A percentile compares a stretch with the other conserved stretches of the same genome.
phyloP scores from a whole-genome alignment of 345 rosid species.

The Nephelium lappaceum region DNA sequence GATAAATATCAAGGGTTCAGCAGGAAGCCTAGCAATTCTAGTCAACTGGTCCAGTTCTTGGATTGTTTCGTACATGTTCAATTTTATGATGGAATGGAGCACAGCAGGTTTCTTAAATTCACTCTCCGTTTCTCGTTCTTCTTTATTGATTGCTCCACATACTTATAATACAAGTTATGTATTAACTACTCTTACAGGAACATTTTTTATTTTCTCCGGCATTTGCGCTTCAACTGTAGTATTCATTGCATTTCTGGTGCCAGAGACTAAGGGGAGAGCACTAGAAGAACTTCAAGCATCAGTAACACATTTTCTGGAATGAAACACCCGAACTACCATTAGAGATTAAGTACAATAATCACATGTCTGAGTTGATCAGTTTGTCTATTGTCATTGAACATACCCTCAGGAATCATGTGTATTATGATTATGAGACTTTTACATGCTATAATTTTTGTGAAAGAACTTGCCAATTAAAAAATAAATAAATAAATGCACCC shows the following conservation, averaged over 20 bases:
- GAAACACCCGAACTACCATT: background rate
- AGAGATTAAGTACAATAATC: background rate
- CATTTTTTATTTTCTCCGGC: conserved; percentile 49
- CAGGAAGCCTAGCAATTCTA: conserved; percentile 56
- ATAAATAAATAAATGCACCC: too few relatives aligned
- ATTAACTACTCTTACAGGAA: conserved; percentile 33
- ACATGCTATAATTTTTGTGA: too few relatives aligned
- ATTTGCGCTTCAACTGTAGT: conserved; percentile 18
- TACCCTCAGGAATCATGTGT: too few relatives aligned
- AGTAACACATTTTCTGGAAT: conserved; percentile 11
- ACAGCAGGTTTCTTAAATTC: conserved; percentile 34
- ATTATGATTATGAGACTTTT: too few relatives aligned
- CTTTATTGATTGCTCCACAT: background rate
- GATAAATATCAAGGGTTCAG: conserved; percentile 50
- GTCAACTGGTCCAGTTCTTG: conserved; percentile 47
- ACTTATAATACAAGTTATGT: background rate
- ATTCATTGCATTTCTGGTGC: conserved; percentile 25
- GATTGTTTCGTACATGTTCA: conserved; percentile 50
- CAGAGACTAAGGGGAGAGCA: conserved; percentile 32
- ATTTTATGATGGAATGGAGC: conserved; percentile 58
- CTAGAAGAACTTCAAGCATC: conserved; percentile 38
- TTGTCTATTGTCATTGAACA: too few relatives aligned
- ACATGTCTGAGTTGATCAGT: too few relatives aligned
- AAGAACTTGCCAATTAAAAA: too few relatives aligned
- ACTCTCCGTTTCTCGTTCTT: too few relatives aligned